Base-by-base conservation (phyloP, 768 basidiomycete genomes). In the Pulveroboletus sp. region DNA sequence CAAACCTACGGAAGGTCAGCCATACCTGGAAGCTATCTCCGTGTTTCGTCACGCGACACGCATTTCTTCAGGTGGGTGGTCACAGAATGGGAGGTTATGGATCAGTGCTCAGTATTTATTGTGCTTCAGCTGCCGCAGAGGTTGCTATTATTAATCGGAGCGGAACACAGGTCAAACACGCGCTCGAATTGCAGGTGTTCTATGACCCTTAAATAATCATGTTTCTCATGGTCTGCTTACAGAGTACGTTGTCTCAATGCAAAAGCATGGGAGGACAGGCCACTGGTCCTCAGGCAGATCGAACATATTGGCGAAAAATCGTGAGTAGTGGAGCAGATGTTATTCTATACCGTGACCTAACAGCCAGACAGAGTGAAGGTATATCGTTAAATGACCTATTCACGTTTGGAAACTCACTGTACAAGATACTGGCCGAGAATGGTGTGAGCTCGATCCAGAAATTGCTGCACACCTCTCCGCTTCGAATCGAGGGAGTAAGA, bases 281-380 rank as follows among this genome's bases (percentile, higher is more conserved):
- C 92, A 5, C 72, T 84, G 13, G 86, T 95, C 7, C 77, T 98
- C 45, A 78, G 87, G 13, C 95, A 98, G 64, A 77, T 98, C 42
- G 84, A 89, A 29, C 81, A 84, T n/a, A 84, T 98, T 35, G 95
- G 94, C 27, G 90, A 93, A 61, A 92, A 91, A 79, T 90, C 89
- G 90, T 91, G 48, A 63, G 86, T 68, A 13, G 14, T 35, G 13
- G 14, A 9, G 29, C 21, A 29, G 20, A 20, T 25, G 16, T 31
- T 31, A 33, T 14, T 13, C 11, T n/a, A n/a, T n/a, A 9, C 40
- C 23, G 14, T 33, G 35, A 14, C 23, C 33, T 53, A n/a, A 60
- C 10, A 1, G n/a, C 23, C 17, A 16, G 25, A 31, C 38, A 68
- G 66, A 44, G 58, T 62, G 32, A 62, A 62, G 53, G 64, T 61